These are phyloP conservation scores for Chlorella sorokiniana DNA, from an alignment of 139 green algal genomes.

Conservation along the genomic window DNA sequence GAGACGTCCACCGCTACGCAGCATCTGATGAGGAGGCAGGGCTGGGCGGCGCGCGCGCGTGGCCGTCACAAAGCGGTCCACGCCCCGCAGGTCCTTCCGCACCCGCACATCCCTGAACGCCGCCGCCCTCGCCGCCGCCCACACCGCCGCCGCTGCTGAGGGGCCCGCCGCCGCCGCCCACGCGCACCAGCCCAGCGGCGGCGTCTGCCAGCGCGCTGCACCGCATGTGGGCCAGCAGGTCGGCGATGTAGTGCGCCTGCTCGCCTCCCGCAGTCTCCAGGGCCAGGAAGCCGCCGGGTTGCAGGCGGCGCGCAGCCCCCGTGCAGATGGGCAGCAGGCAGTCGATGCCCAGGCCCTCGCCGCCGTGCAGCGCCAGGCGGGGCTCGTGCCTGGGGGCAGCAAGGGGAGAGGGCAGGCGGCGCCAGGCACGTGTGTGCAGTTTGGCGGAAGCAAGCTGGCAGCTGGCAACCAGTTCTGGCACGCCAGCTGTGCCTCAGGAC, in stretches of 20 bases:
- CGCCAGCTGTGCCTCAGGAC: too few relatives aligned
- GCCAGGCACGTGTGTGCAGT: not conserved
- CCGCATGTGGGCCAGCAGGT: constrained; percentile 43
- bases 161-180: not conserved
- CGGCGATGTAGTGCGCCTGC: constrained; percentile 56
- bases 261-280: constrained; percentile 76
- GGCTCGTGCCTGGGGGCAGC: constrained; percentile 76
- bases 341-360: constrained; percentile 67
- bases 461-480: too few relatives aligned
- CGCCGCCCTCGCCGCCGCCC: not conserved
- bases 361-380: constrained; percentile 80
- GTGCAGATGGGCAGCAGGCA: constrained; percentile 56
- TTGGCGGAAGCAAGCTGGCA: not conserved
- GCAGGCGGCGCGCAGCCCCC: constrained; percentile 51
- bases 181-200: not conserved
- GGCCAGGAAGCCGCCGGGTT: constrained; percentile 69
- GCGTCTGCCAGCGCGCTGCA: not conserved
- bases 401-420: not conserved
- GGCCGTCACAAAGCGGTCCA: constrained; percentile 75
- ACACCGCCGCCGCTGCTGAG: not conserved
- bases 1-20: not conserved
- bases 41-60: constrained; percentile 8
- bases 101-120: constrained; percentile 18
- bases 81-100: constrained; percentile 33
- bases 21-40: not conserved